Base-by-base conservation (phyloP, 78 protist species). In the Emiliania huxleyi region DNA sequence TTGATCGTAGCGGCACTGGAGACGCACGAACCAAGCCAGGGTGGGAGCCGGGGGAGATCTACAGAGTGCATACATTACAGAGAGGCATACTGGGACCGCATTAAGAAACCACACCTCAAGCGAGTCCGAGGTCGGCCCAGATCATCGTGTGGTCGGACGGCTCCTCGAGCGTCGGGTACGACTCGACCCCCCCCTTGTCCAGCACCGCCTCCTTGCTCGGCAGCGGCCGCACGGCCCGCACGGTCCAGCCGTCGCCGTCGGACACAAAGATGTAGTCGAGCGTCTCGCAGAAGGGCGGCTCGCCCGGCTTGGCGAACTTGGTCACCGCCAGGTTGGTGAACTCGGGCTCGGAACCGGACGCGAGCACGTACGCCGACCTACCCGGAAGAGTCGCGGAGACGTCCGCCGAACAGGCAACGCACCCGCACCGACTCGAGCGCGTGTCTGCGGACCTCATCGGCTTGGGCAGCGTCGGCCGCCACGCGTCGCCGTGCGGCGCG, bases 181-280 rank as follows among this genome's bases (percentile, higher is more conserved):
- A 42, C 48, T 0, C 22, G 49, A 1, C 26, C 43, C 0, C 25
- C n/a, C n/a, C n/a, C n/a, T n/a, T n/a, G 35, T 26, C 38, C n/a
- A 23, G 49, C 49, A 22, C 33, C 48, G 29, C 87, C 0, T 2
- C 37, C n/a, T 0, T 44, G 37, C 26, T 8, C n/a, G 44, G 44
- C 48, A 77, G 44, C 46, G 46, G 48, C 15, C n/a, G 23, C 37
- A 77, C 87, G 46, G 33, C 48, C 29, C 0, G 35, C 33, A 42
- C 87, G 0, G 29, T 22, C 87, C 87, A 77, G 12, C 3, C 43
- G 12, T 6, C 81, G 11, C 81, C 81, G 19, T 15, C 11, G 29
- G 37, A 15, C 48, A 77, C 48, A n/a, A 40, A 77, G 46, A 77
- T 77, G 87, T 77, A 77, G 87, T 77, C 87, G 87, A 77, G 87